Percentiles rank a stretch among this genome's conserved stretches.
phyloP scores from a whole-genome alignment of 495 filamentous ascomycete genomes.

The Parathielavia appendiculata region DNA sequence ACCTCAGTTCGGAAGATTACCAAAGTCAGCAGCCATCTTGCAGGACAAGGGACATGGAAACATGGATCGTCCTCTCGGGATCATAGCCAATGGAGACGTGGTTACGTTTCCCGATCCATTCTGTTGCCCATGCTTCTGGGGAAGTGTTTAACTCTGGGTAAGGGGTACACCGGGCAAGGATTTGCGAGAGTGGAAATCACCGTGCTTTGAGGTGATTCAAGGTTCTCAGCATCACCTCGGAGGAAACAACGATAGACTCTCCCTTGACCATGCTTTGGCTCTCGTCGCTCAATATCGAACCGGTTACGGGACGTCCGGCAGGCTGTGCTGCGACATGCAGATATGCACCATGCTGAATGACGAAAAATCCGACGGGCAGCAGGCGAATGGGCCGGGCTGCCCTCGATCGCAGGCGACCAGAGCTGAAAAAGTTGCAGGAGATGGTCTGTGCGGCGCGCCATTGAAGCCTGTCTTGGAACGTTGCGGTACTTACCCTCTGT shows the following conservation, averaged over 20 bases:
- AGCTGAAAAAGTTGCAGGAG: slow-evolving; percentile 50
- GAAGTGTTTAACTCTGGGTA: background rate
- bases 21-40: slow-evolving; percentile 10
- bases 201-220: too few relatives aligned
- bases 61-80: background rate
- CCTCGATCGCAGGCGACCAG: slow-evolving; percentile 27
- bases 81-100: slow-evolving; percentile 14
- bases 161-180: too few relatives aligned
- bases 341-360: slow-evolving; percentile 33
- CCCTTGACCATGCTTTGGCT: slow-evolving; percentile 16
- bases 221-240: too few relatives aligned
- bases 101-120: background rate
- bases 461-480: slow-evolving; percentile 18
- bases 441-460: slow-evolving; percentile 39
- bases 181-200: too few relatives aligned
- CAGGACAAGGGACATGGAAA: background rate
- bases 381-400: slow-evolving; percentile 36
- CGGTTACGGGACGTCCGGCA: background rate
- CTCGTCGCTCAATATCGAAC: slow-evolving; percentile 11
- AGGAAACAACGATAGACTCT: background rate
- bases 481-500: slow-evolving; percentile 10
- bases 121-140: too few relatives aligned
- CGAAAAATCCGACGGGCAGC: slow-evolving; percentile 27
- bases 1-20: background rate
- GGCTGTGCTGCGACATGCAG: slow-evolving; percentile 45